Evolutionary conservation across 805 yeast genomes (phyloP), one percentile per base, ranked within the genome.

Genomic region (Candida maltosa): DNA sequence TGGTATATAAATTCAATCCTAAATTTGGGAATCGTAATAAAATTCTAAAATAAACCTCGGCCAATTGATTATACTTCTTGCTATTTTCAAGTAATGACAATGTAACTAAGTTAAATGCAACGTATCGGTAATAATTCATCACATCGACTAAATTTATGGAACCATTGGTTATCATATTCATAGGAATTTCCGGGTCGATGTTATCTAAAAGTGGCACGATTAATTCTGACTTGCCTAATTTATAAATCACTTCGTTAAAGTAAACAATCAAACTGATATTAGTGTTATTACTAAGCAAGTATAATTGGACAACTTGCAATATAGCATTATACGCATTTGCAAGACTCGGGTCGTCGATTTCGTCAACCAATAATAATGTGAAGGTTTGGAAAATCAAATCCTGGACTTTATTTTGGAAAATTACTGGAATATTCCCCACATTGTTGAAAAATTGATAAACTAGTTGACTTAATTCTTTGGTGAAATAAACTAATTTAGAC

Each of bases 51-150:
- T 53, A 56, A 2, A 43, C 19, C 16, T 53, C 49, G 4, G 65
- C 62, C 18, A 32, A 16, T 15, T 35, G 11, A 30, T 40, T 44
- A 29, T 37, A 48, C 5, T 25, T 11, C 5, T 41, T 45, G 8
- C 37, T 29, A 16, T 16, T 14, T 34, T 39, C 20, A 25, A 33
- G n/a, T 9, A 51, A 23, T 4, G 61, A 48, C 16, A 55, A 32
- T 4, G 47, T 18, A 17, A 54, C 40, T 37, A 58, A 46, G 34
- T 55, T 55, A 38, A 53, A 58, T 4, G 59, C 64, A 7, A 50
- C 39, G 34, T 43, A 62, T 25, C 49, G 48, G 34, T 56, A 61
- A 29, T 39, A 60, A 33, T 48, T 39, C 9, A 57, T 40, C 6
- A 60, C 30, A 14, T 50, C 54, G 12, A 34, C 32, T 8, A 49